Conservation (phyloP, 495 filamentous ascomycete genomes). For the Penicillium egyptiacum region DNA sequence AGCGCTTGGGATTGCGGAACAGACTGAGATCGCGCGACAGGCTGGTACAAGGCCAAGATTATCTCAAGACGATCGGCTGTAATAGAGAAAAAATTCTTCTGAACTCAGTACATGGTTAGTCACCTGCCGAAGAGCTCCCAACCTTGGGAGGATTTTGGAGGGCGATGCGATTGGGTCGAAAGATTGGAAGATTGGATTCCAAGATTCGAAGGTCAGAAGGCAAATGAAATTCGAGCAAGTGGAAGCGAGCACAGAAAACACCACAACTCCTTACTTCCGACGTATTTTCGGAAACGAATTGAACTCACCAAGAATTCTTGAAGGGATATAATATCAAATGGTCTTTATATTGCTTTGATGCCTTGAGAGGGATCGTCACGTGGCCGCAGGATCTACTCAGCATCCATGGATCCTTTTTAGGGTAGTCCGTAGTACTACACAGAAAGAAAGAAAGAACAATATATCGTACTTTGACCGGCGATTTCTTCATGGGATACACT, state of each 20-base stretch:
- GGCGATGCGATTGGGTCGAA: neutral
- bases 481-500: neutral
- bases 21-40: slow-evolving; percentile 1
- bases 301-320: neutral
- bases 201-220: neutral
- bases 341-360: slow-evolving; percentile 2
- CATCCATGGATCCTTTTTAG: neutral
- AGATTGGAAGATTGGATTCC: neutral
- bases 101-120: slow-evolving; percentile 2
- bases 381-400: neutral
- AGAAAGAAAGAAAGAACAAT: neutral
- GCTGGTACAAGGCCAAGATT: neutral
- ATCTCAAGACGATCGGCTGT: neutral
- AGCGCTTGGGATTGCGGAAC: slow-evolving; percentile 10
- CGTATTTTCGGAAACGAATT: neutral
- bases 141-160: neutral
- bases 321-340: slow-evolving; percentile 1
- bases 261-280: slow-evolving; percentile 2
- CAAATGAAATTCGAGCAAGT: neutral
- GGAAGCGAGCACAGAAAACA: slow-evolving; percentile 3
- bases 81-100: neutral
- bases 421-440: too few species aligned
- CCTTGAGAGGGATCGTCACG: slow-evolving; percentile 3
- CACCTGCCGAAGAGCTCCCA: neutral
- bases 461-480: neutral